A percentile compares a stretch with the other conserved stretches of the same genome.
These are phyloP conservation scores for Solanum hybrid DNA, from an alignment of 305 asterid species.

Conservation along the genomic window DNA sequence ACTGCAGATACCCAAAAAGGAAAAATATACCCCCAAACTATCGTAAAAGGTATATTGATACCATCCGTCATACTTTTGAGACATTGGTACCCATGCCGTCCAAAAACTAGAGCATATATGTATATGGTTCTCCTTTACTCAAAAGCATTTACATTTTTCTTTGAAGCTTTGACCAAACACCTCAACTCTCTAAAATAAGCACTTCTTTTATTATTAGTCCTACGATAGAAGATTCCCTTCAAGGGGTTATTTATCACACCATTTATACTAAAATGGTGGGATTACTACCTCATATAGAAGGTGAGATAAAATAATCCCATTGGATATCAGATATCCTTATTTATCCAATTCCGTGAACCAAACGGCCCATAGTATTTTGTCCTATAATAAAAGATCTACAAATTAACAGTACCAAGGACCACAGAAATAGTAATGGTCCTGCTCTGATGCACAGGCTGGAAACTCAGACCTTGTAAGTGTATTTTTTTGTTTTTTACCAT, in stretches of 20 bases:
- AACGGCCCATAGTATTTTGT: neutral
- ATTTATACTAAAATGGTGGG: neutral
- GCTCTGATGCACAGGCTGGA: neutral
- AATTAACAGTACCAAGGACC: neutral
- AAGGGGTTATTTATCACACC: neutral
- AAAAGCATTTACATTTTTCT: neutral
- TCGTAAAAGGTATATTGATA: fast-evolving
- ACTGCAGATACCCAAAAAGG: neutral
- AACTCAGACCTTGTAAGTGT: neutral
- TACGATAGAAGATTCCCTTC: neutral
- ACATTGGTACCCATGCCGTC: fast-evolving
- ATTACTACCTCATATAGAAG: too few relatives aligned
- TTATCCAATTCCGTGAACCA: neutral
- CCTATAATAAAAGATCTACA: neutral
- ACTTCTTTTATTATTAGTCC: neutral
- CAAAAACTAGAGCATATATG: neutral
- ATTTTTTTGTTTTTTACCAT: too few relatives aligned
- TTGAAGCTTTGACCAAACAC: neutral
- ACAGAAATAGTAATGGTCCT: neutral
- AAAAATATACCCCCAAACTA: neutral
- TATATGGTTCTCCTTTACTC: neutral
- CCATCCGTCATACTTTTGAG: neutral
- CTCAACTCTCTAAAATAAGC: neutral
- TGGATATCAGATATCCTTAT: neutral
- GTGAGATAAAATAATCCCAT: neutral